Base-by-base conservation (phyloP, 768 basidiomycete species). In the Mycena floridula region DNA sequence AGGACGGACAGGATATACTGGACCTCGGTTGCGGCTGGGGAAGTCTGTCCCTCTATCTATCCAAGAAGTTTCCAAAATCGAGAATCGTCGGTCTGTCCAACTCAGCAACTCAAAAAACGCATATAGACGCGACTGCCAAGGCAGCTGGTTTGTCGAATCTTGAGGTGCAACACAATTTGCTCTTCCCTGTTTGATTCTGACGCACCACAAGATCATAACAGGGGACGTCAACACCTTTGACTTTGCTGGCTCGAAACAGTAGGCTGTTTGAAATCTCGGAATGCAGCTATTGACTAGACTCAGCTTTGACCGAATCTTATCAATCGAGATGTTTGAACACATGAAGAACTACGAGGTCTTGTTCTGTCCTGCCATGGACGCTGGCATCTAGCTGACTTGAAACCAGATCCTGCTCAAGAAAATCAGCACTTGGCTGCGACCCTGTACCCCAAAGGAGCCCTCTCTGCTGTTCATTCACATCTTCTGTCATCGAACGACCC, bases 21-120 rank as follows among this genome's bases (percentile, higher is more conserved):
- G 85, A 86, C 57, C 64, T 86, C 5, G 84, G 83, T 4, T 86
- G 85, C 58, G 83, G 74, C 2, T 85, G 82, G 83, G 83, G 85
- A n/a, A 82, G 80, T 55, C 60, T 87, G 37, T 77, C 81, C 0
- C 56, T 85, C 22, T 20, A 26, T 25, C 27, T 32, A 13, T 22
- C 16, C n/a, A 37, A 84, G 77, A 84, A 81, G 67, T 85, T 84
- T 55, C 82, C 82, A 9, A 73, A 76, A 26, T 74, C 82, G 3
- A 61, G 66, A 5, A 79, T 85, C 39, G 76, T 70, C 7, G 79
- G 79, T 23, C 63, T 85, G 4, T 85, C 83, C 37, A 85, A 85
- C 56, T 85, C 82, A 4, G 48, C 68, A 1, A 84, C 82, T 0
- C 82, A 87, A 59, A 85, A 84, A 51, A 55, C 62, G n/a, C 65